Evolutionary conservation across 2,329 filamentous ascomycete genomes (phyloP).

Genomic region (Diaporthe humulicola): DNA sequence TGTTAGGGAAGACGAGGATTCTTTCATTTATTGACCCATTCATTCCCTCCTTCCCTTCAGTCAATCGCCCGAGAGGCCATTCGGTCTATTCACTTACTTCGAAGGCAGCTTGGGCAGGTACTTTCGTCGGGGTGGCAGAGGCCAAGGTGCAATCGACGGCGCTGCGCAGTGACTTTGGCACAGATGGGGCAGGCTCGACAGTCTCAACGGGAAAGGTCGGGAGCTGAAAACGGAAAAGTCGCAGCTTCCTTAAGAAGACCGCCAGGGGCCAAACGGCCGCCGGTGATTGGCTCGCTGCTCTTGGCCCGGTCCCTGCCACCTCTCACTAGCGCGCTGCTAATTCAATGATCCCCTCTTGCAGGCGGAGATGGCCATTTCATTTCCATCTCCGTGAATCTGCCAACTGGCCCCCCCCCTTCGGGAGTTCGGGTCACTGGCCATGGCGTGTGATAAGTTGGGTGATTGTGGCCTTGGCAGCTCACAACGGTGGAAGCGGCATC

Average conservation of each 20-base stretch:
- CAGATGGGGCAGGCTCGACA: background rate
- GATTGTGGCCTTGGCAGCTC: conserved; percentile 25
- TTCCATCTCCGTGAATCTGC: conserved; percentile 11
- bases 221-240: conserved; percentile 23
- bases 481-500: conserved; percentile 4
- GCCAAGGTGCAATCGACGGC: background rate
- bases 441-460: conserved; percentile 25
- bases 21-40: background rate
- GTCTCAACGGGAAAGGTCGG: conserved; percentile 28
- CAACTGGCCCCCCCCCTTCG: background rate
- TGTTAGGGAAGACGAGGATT: background rate
- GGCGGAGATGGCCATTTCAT: conserved; percentile 20
- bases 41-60: background rate
- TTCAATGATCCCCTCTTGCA: conserved; percentile 10
- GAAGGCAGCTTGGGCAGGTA: background rate
- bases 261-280: conserved; percentile 2
- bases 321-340: conserved; percentile 6
- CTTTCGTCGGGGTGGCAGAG: background rate
- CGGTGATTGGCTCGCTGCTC: conserved; percentile 12
- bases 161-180: conserved; percentile 7
- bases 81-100: background rate
- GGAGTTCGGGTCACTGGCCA: conserved; percentile 25
- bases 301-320: conserved; percentile 13
- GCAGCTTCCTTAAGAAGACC: conserved; percentile 34
- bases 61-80: background rate